A percentile compares a stretch with the other conserved stretches of the same genome.
phyloP scores from a whole-genome alignment of 2,329 filamentous ascomycete genomes.

The Botrytis tulipae region DNA sequence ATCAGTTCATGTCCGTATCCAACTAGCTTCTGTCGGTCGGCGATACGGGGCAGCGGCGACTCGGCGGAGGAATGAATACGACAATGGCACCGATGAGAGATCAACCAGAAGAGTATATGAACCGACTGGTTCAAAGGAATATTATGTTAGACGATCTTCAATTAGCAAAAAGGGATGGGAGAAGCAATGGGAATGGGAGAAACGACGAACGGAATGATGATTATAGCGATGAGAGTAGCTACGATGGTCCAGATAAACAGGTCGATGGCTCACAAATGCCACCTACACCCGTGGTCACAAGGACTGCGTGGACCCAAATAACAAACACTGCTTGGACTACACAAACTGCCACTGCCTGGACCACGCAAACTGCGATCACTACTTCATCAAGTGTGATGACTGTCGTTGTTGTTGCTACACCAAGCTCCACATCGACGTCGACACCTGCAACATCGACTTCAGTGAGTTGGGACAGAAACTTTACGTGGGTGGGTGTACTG shows the following conservation, averaged over 20 bases:
- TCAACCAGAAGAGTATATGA: slow-evolving; percentile 23
- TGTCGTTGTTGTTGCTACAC: background rate
- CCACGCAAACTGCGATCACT: slow-evolving; percentile 4
- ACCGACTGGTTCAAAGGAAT: slow-evolving; percentile 24
- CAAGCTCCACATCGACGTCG: background rate
- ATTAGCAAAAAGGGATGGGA: slow-evolving; percentile 19
- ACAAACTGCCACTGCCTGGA: slow-evolving; percentile 15
- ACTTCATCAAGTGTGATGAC: slow-evolving; percentile 6
- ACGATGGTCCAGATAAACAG: too few species aligned
- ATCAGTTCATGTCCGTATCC: slow-evolving; percentile 30
- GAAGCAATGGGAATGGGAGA: background rate
- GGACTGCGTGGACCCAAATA: slow-evolving; percentile 10
- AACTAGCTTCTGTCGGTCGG: slow-evolving; percentile 30
- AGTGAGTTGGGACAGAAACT: slow-evolving; percentile 2
- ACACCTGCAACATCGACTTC: background rate
- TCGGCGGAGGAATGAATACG: slow-evolving; percentile 35
- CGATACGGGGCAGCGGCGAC: slow-evolving; percentile 25
- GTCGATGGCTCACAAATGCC: background rate
- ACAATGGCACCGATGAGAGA: slow-evolving; percentile 38
- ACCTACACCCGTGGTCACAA: background rate
- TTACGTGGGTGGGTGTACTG: background rate
- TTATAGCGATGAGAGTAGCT: background rate
- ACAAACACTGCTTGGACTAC: slow-evolving; percentile 17
- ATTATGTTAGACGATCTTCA: slow-evolving; percentile 4
- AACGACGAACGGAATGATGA: background rate